A percentile compares a stretch with the other conserved stretches of the same genome.
Evolutionary conservation across 257 asterid genomes (phyloP).

Genomic region (Plantago ovata): DNA sequence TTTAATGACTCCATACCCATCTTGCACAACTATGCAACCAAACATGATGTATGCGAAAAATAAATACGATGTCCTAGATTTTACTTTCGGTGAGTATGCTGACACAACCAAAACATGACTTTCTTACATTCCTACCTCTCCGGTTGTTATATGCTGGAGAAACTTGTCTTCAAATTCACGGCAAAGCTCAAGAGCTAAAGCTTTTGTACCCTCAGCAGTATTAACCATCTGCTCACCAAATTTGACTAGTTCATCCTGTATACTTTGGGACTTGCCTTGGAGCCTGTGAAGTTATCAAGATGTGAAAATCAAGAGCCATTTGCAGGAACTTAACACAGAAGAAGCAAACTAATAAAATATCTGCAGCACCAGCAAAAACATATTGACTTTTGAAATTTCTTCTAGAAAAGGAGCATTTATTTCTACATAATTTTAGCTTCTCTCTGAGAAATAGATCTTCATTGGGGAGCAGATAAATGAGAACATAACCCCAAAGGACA

Average conservation of each 20-base stretch:
- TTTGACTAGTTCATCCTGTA: constrained; percentile 88
- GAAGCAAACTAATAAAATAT: constrained; percentile 14
- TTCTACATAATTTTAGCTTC: too few relatives aligned
- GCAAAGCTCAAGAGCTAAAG: constrained; percentile 96
- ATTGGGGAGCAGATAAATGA: background rate
- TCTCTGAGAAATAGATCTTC: too few relatives aligned
- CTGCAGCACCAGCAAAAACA: background rate
- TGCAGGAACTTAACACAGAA: constrained; percentile 3
- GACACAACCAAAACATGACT: constrained; percentile 12
- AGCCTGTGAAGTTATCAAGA: constrained; percentile 51
- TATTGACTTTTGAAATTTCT: background rate
- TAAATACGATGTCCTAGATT: background rate
- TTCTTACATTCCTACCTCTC: constrained; percentile 34
- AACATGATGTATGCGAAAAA: background rate
- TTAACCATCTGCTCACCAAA: constrained; percentile 95
- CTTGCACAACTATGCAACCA: background rate
- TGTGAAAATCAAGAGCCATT: constrained; percentile 7
- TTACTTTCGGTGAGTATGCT: constrained; percentile 1
- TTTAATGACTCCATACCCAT: constrained; percentile 3
- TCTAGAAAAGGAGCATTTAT: too few relatives aligned
- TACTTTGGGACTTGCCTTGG: constrained; percentile 91
- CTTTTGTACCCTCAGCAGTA: constrained; percentile 90
- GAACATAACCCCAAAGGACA: background rate
- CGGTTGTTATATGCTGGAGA: constrained; percentile 89
- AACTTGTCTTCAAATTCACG: constrained; percentile 99